Conservation (phyloP, 1,284 basidiomycete species). For the Rhodotorula sp. region DNA sequence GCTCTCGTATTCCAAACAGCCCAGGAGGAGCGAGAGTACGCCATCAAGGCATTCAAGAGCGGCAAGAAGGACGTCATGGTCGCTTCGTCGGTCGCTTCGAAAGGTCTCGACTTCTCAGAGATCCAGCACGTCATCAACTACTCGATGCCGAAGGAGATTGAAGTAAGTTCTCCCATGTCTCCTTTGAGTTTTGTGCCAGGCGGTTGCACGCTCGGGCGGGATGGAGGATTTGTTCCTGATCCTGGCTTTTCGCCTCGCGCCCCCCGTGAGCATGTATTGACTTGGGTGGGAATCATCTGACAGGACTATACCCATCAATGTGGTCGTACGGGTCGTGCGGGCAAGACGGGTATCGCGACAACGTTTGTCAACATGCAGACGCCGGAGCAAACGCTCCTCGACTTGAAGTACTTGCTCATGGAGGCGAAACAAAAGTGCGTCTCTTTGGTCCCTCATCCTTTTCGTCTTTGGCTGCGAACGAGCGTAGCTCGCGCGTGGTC, state of each 20-base stretch:
- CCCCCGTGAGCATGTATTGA: not conserved
- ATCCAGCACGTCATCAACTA: slow-evolving; percentile 98
- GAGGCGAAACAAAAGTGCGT: slow-evolving; percentile 93
- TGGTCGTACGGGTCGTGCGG: slow-evolving; percentile 93
- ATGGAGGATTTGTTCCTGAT: not conserved
- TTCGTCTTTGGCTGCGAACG: not conserved
- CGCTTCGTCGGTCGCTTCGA: slow-evolving; percentile 93
- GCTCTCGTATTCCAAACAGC: slow-evolving; percentile 55
- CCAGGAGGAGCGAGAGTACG: slow-evolving; percentile 98
- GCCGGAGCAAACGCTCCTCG: slow-evolving; percentile 88
- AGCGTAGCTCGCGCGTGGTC: not conserved
- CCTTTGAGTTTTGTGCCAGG: not conserved
- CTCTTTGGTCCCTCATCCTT: not conserved
- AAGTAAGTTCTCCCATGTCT: slow-evolving; percentile 19
- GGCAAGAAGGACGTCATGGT: slow-evolving; percentile 99
- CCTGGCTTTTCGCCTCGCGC: not conserved
- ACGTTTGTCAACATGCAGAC: slow-evolving; percentile 99
- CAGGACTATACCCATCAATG: slow-evolving; percentile 97
- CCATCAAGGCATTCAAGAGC: slow-evolving; percentile 93
- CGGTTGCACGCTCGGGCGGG: no score
- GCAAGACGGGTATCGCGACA: slow-evolving; percentile 98
- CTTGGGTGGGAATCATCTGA: not conserved
- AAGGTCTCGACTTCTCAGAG: slow-evolving; percentile 97
- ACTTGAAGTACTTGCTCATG: slow-evolving; percentile 94
- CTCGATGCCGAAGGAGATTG: slow-evolving; percentile 99